Percentiles rank a stretch among this genome's conserved stretches.
phyloP scores from a whole-genome alignment of 805 yeast species.

The Spathaspora gorwiae region DNA sequence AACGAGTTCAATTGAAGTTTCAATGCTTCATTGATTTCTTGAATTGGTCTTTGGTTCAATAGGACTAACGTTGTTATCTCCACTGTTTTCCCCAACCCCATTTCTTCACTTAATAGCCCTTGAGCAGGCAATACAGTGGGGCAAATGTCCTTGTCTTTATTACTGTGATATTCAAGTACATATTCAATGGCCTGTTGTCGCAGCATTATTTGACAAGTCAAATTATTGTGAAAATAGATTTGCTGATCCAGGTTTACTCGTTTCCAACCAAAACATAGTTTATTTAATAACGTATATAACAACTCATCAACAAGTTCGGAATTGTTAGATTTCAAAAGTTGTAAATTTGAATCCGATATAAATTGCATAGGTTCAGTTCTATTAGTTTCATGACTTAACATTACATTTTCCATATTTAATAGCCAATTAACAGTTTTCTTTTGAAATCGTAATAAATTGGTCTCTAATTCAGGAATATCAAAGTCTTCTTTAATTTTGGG shows the following conservation, averaged over 20 bases:
- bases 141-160: constrained; percentile 15
- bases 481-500: constrained; percentile 15
- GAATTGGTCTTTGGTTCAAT: constrained; percentile 51
- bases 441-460: constrained; percentile 48
- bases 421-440: constrained; percentile 55
- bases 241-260: constrained; percentile 10
- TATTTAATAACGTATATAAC: constrained; percentile 31
- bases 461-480: constrained; percentile 40
- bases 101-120: constrained; percentile 86
- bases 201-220: constrained; percentile 45
- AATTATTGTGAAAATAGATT: constrained; percentile 45
- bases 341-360: constrained; percentile 7
- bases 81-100: constrained; percentile 96
- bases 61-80: constrained; percentile 68
- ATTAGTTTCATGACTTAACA: constrained; percentile 23
- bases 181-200: constrained; percentile 23
- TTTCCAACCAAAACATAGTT: constrained; percentile 52
- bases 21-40: constrained; percentile 27
- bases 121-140: constrained; percentile 40
- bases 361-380: constrained; percentile 18
- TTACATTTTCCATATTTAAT: constrained; percentile 45
- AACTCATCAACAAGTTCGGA: constrained; percentile 4
- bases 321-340: not conserved
- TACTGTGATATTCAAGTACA: constrained; percentile 21
- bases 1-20: constrained; percentile 28